phyloP scores from a whole-genome alignment of 805 yeast species.

The Ogataea minuta region DNA sequence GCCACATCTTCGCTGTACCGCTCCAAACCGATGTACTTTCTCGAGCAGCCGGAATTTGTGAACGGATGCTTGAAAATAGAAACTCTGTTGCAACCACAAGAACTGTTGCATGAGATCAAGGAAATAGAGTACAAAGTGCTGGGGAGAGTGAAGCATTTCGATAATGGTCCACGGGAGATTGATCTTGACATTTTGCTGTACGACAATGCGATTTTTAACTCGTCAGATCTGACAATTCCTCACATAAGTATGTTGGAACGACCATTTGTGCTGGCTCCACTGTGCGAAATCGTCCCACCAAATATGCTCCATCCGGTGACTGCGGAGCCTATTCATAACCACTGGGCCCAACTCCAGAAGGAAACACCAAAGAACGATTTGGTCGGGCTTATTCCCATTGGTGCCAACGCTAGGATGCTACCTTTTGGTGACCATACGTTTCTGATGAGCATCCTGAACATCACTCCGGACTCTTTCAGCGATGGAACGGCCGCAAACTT shows the following conservation, averaged over 20 bases:
- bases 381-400: conserved; percentile 49
- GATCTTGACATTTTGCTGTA: conserved; percentile 86
- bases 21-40: conserved; percentile 89
- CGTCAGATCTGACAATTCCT: conserved; percentile 67
- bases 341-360: conserved; percentile 46
- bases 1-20: conserved; percentile 77
- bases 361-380: conserved; percentile 35
- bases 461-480: conserved; percentile 93
- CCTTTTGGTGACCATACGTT: conserved; percentile 43
- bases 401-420: conserved; percentile 2
- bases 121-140: conserved; percentile 73
- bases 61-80: conserved; percentile 75
- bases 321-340: conserved; percentile 74
- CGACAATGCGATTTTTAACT: conserved; percentile 56
- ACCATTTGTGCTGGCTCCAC: conserved; percentile 84
- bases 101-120: conserved; percentile 60
- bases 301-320: conserved; percentile 76
- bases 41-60: conserved; percentile 75
- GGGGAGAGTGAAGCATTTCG: conserved; percentile 70
- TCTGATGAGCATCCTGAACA: conserved; percentile 84
- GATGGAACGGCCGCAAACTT: conserved; percentile 66
- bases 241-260: conserved; percentile 88
- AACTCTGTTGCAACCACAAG: conserved; percentile 65
- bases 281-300: conserved; percentile 75
- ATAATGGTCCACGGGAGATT: conserved; percentile 89